Base-by-base conservation (phyloP, 2,329 filamentous ascomycete genomes). In the Trichoderma gracile region DNA sequence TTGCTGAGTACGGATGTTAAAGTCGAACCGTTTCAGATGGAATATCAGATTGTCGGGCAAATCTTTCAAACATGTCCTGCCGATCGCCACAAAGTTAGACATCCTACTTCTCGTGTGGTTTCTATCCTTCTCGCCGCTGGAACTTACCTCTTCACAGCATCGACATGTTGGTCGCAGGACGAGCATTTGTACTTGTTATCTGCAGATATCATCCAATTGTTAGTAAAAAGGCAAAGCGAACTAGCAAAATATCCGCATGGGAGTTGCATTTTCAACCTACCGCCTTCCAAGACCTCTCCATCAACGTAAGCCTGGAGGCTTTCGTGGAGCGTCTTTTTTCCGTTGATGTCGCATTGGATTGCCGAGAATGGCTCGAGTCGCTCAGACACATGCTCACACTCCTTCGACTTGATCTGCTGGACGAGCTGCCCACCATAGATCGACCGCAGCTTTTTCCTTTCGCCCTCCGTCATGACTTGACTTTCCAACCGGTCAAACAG, bases 171-270 rank as follows among this genome's bases (percentile, higher is more conserved):
- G 67, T 92, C 91, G 74, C 95, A 99, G 5, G 87, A 90, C 33
- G 93, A 93, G 78, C 95, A 99, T 69, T 96, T 96, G 81, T 98
- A 99, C 78, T 97, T 97, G 80, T 99, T 98, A 71, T 97, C 93
- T 89, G 33, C 12, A 38, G 69, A 14, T 12, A n/a, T n/a, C 55
- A 9, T 3, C 9, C n/a, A 43, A 19, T 46, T 9, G 53, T n/a
- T 2, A 63, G 60, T 46, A 1, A 30, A 6, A 27, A 30, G 27
- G 7, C 27, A 30, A 30, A 9, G 7, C 27, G 8, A 7, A 30
- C 27, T 8, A 30, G 27, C 27, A 30, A 30, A 30, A 25, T 3
- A 25, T 25, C 25, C 25, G 23, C n/a, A 45, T 10, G 30, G 9
- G 9, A 15, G 10, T 7, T 10, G 27, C 12, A 33, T 38, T 14